Evolutionary conservation across 2,329 filamentous ascomycete genomes (phyloP), one percentile per base, ranked within the genome.

Genomic region (Verticillium zaregamsianum): DNA sequence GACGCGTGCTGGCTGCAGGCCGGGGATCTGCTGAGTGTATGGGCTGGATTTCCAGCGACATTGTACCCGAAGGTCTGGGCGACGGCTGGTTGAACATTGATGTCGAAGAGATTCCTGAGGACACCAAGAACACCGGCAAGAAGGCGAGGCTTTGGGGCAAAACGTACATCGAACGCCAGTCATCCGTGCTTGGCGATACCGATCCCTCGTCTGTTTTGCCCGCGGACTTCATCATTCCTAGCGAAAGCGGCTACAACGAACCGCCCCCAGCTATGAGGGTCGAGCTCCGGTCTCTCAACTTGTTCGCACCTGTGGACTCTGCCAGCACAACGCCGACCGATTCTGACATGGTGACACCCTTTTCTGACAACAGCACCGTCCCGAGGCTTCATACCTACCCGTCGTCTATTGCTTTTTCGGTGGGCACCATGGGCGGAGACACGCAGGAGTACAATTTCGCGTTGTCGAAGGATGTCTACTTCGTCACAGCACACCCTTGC

Each of bases 401-500:
- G n/a, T 77, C 79, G 6, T 73, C 76, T 6, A 62, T 78, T 5
- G 66, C 73, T 5, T 82, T 82, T 64, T 71, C 70, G 1, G 73
- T 82, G 5, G 60, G 58, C 11, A 73, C 73, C 14, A 72, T 77
- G 39, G 78, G 79, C 33, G 73, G 76, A 2, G 68, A 73, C 2
- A 74, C 77, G 1, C 74, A 78, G 55, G 74, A 80, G 61, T 67
- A 80, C 59, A 77, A 76, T 2, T 78, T 82, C 59, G 68, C 78
- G 1, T 72, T 90, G 11, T 73, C 74, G 6, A 83, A 86, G 65
- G 86, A 90, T 62, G 79, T 89, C 25, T 83, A 82, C 66, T 90
- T 90, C 69, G 84, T 89, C 20, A 89, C 87, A 1, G 86, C 86
- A 0, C 86, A 89, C 66, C 87, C 87, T 0, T 90, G 87, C 67